These are phyloP conservation scores for Stachybotrys chlorohalonatus DNA, from an alignment of 2,329 filamentous ascomycete genomes.

Conservation along the genomic window DNA sequence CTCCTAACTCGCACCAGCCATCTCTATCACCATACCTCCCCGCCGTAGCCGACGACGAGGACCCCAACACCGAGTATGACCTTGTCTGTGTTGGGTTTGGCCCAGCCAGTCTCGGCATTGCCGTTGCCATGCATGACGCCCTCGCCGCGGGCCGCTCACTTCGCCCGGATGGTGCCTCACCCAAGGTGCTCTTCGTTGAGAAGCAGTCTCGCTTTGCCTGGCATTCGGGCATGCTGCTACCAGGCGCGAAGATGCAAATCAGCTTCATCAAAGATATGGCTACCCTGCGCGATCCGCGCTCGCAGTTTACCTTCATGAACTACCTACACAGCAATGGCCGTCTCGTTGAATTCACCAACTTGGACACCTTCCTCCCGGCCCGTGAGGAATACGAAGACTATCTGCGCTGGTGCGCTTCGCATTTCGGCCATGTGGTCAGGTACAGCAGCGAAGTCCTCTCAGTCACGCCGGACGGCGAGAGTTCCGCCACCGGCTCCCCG, in stretches of 20 bases:
- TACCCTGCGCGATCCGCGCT: slow-evolving; percentile 77
- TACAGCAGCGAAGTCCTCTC: slow-evolving; percentile 73
- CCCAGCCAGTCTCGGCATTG: slow-evolving; percentile 81
- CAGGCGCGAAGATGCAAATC: slow-evolving; percentile 94
- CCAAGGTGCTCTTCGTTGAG: slow-evolving; percentile 81
- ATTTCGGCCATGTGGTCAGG: slow-evolving; percentile 63
- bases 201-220: slow-evolving; percentile 77
- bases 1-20: neutral
- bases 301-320: slow-evolving; percentile 91
- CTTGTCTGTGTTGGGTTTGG: slow-evolving; percentile 89
- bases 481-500: slow-evolving; percentile 13
- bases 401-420: slow-evolving; percentile 80
- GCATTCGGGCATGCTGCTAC: slow-evolving; percentile 93
- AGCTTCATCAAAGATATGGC: slow-evolving; percentile 96
- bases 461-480: slow-evolving; percentile 50
- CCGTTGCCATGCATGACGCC: slow-evolving; percentile 80
- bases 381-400: slow-evolving; percentile 92
- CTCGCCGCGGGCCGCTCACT: slow-evolving; percentile 41
- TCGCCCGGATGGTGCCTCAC: slow-evolving; percentile 32
- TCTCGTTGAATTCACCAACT: slow-evolving; percentile 85
- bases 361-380: slow-evolving; percentile 79
- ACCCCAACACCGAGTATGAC: slow-evolving; percentile 61
- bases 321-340: slow-evolving; percentile 76
- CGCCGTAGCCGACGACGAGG: slow-evolving; percentile 28
- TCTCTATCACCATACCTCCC: slow-evolving; percentile 25